A percentile compares a stretch with the other conserved stretches of the same genome.
Conservation (phyloP, 306 rosid species). For the Pyrus pyrifolia region DNA sequence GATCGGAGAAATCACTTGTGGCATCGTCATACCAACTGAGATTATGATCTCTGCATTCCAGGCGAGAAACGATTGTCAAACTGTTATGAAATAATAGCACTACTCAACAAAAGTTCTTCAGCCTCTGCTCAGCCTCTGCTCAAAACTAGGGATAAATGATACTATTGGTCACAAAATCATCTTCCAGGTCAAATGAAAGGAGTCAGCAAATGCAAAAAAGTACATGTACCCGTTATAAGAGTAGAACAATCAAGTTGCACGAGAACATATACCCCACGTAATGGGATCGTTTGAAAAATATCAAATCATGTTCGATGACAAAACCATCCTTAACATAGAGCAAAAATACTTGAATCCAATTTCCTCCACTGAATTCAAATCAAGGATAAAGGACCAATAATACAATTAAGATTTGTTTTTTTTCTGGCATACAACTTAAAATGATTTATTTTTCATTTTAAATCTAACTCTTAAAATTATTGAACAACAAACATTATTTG, state of each 20-base stretch:
- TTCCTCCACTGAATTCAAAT: neutral
- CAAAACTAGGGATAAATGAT: neutral
- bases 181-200: neutral
- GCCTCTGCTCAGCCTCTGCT: neutral
- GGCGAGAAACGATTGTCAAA: slow-evolving; percentile 1
- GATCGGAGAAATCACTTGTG: slow-evolving; percentile 62
- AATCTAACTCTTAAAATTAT: neutral
- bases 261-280: neutral
- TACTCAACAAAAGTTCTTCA: neutral
- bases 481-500: neutral
- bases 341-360: neutral
- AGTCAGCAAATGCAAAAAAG: neutral
- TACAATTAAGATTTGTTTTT: neutral
- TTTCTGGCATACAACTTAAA: neutral
- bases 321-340: neutral
- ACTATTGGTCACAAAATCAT: neutral
- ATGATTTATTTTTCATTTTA: neutral
- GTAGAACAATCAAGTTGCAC: neutral
- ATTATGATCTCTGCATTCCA: slow-evolving; percentile 70
- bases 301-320: neutral
- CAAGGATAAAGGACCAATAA: neutral
- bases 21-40: slow-evolving; percentile 95
- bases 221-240: neutral
- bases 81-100: neutral
- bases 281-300: neutral